Evolutionary conservation across 2,329 filamentous ascomycete species (phyloP).

Genomic region (Cercospora sp.): DNA sequence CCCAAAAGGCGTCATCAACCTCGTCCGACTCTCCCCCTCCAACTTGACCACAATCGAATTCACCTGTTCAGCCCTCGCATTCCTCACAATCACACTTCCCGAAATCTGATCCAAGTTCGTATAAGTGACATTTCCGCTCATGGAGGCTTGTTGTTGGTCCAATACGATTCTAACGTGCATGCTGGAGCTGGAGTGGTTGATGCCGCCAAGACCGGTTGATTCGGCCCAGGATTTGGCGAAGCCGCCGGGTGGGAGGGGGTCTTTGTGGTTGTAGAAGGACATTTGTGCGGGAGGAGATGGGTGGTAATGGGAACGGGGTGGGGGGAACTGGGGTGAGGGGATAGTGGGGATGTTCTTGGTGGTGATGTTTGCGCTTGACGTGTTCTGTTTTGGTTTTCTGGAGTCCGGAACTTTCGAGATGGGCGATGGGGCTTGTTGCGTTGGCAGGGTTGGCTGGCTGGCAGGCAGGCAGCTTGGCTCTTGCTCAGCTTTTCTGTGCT

Average conservation of each 20-base stretch:
- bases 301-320: not conserved
- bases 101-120: constrained; percentile 76
- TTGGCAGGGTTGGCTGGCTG: not conserved
- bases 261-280: constrained; percentile 4
- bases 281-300: not conserved
- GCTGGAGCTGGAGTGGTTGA: constrained; percentile 31
- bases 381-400: not conserved
- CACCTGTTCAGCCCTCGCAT: constrained; percentile 48
- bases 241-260: constrained; percentile 10
- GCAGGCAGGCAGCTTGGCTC: not conserved
- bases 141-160: constrained; percentile 31
- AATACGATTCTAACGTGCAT: constrained; percentile 22
- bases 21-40: constrained; percentile 74
- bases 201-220: constrained; percentile 9
- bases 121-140: constrained; percentile 30
- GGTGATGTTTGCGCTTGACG: not conserved
- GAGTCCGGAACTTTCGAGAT: not conserved
- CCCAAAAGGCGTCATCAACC: constrained; percentile 55
- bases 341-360: not conserved
- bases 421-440: not conserved
- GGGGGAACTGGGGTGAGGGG: not conserved
- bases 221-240: constrained; percentile 21
- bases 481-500: not conserved
- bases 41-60: constrained; percentile 72
- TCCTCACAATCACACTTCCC: constrained; percentile 54